Evolutionary conservation across 2,329 filamentous ascomycete genomes (phyloP).

Genomic region (Epichloe baconii): DNA sequence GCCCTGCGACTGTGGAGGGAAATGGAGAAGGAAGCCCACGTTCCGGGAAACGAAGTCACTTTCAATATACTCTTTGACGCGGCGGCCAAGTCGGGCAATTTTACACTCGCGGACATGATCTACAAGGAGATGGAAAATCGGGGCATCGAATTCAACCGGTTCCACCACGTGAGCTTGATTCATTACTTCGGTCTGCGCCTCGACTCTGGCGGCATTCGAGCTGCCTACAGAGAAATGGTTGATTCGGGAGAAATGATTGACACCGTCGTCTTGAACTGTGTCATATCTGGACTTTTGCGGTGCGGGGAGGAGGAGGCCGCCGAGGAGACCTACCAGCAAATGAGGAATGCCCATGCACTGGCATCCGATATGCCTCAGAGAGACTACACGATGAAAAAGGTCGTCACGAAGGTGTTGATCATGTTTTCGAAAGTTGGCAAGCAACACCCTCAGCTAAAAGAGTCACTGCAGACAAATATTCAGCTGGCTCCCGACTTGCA

Average conservation of each 20-base stretch:
- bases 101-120: conserved; percentile 69
- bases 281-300: conserved; percentile 66
- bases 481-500: conserved; percentile 60
- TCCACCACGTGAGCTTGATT: conserved; percentile 70
- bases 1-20: conserved; percentile 72
- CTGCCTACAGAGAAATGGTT: conserved; percentile 74
- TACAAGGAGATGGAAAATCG: conserved; percentile 67
- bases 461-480: conserved; percentile 45
- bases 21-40: conserved; percentile 64
- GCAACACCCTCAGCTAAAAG: conserved; percentile 39
- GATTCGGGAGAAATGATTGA: conserved; percentile 77
- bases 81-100: conserved; percentile 76
- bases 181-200: conserved; percentile 67
- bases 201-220: conserved; percentile 61
- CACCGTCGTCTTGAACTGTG: conserved; percentile 71
- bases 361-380: conserved; percentile 27
- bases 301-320: conserved; percentile 66
- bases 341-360: conserved; percentile 52
- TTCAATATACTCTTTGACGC: conserved; percentile 90
- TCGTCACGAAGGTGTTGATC: conserved; percentile 42
- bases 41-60: conserved; percentile 61
- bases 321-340: conserved; percentile 67
- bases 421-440: conserved; percentile 44
- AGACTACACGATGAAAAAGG: conserved; percentile 33
- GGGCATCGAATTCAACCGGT: conserved; percentile 57